phyloP scores from a whole-genome alignment of 371 early-diverging fungal species.

The Mucor velutinosus region DNA sequence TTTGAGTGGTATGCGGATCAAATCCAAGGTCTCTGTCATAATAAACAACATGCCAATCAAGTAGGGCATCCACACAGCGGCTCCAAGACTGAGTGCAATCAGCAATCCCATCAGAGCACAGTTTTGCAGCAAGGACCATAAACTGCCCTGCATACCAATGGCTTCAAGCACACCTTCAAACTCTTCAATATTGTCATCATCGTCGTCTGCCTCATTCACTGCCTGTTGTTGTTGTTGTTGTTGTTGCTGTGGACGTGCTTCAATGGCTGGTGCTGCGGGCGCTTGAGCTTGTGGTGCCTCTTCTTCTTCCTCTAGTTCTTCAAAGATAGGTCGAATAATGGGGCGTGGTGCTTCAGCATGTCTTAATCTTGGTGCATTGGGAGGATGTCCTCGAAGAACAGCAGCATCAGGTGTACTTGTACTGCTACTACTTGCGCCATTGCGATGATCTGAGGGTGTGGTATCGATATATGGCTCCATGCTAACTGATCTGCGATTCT shows the following conservation, averaged over 20 bases:
- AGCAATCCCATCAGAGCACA: conserved; percentile 76
- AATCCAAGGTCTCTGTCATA: conserved; percentile 11
- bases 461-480: conserved; percentile 16
- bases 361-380: conserved; percentile 19
- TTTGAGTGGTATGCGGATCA: conserved; percentile 52
- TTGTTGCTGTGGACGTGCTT: neutral
- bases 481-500: conserved; percentile 10
- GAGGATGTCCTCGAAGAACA: conserved; percentile 6
- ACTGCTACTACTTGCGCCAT: neutral
- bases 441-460: neutral
- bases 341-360: conserved; percentile 18
- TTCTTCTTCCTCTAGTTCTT: conserved; percentile 17
- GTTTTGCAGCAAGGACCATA: conserved; percentile 76
- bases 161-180: conserved; percentile 85
- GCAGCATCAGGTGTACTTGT: neutral
- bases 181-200: conserved; percentile 66
- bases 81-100: conserved; percentile 69
- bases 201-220: conserved; percentile 36
- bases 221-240: too few relatives aligned
- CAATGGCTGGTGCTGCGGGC: neutral
- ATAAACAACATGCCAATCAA: conserved; percentile 64
- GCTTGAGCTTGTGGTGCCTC: neutral
- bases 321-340: conserved; percentile 7
- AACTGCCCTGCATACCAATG: conserved; percentile 86
- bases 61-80: conserved; percentile 78